Base-by-base conservation (phyloP, 352 stramenopile species). In the Globisporangium cystogenes region DNA sequence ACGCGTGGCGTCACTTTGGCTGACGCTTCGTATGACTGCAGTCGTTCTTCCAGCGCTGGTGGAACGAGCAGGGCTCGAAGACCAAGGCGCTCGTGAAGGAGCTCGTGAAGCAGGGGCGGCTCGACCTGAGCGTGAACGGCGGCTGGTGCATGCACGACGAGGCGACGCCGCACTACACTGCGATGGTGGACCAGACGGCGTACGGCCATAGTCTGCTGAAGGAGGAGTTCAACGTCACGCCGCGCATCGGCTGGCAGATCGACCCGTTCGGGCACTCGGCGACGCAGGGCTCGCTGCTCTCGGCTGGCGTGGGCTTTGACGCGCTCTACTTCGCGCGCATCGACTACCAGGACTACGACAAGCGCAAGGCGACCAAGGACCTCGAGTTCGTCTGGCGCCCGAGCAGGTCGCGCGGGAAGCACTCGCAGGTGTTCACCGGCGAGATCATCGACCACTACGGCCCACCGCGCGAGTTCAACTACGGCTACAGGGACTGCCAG, bases 71-170 rank as follows among this genome's bases (percentile, higher is more conserved):
- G 56, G 70, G 76, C 44, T 63, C 83, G 7, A 51, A 74, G 16
- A 78, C 79, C 26, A 92, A 96, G 53, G 53, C 57, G 24, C 47
- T 78, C 5, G 78, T 98, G 10, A 86, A 88, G 53, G 64, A 86
- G 42, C 75, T 99, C 7, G 92, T 99, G 12, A 70, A 80, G 21
- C 83, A 97, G 36, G 81, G 92, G 1, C 92, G 96, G 16, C 75
- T 99, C 7, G 85, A 95, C 50, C 96, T 99, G 5, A 87, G 66
- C 55, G 87, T 96, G 55, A 98, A 99, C 57, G 96, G 96, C 36
- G 96, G 96, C 42, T 99, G 96, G 96, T 96, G 84, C 68, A 99
- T 99, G 97, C 96, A 99, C 60, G 97, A 99, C 68, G 97, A 99
- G 64, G 97, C 96, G 4, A 84, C 87, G 15, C 80, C 96, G 40